Percentiles rank a stretch among this genome's conserved stretches.
Evolutionary conservation across 352 stramenopile genomes (phyloP).

Genomic region (Phytophthora macrochlamydospora): DNA sequence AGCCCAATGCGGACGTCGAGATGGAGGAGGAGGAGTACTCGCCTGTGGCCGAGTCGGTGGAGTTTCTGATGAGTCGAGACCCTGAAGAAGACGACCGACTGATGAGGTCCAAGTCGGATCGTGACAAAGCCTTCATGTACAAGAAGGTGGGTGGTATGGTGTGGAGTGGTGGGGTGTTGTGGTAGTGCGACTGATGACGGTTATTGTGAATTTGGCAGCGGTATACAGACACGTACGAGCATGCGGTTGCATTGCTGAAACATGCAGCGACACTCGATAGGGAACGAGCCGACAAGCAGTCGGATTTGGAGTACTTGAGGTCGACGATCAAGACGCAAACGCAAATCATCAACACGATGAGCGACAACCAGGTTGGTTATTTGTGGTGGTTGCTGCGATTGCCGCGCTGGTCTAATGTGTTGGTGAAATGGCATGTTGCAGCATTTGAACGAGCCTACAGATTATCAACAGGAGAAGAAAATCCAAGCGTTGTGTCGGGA

Average conservation of each 20-base stretch:
- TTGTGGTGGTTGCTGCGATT: not conserved
- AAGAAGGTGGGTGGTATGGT: constrained; percentile 54
- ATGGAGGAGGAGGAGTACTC: constrained; percentile 24
- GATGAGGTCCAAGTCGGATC: constrained; percentile 63
- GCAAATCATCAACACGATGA: constrained; percentile 60
- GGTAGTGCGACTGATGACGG: not conserved
- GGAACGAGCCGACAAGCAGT: constrained; percentile 35
- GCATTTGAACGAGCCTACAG: constrained; percentile 32
- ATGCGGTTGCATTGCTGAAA: constrained; percentile 52
- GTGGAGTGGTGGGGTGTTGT: not conserved
- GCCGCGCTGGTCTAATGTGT: too few species aligned
- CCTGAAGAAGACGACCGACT: constrained; percentile 64
- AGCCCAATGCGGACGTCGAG: not conserved
- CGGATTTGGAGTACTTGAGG: constrained; percentile 52
- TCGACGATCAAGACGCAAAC: constrained; percentile 57
- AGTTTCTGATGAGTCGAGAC: constrained; percentile 65
- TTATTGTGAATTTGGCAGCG: constrained; percentile 29
- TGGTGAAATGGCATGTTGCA: constrained; percentile 10
- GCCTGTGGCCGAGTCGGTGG: constrained; percentile 41
- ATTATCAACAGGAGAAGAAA: constrained; percentile 52
- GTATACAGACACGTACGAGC: constrained; percentile 74
- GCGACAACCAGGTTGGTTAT: constrained; percentile 42
- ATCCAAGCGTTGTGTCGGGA: constrained; percentile 65
- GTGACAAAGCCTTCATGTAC: constrained; percentile 68
- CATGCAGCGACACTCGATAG: constrained; percentile 55